Evolutionary conservation across 2,329 filamentous ascomycete species (phyloP), one percentile per base, ranked within the genome.

Genomic region (Karstenula rhodostoma): DNA sequence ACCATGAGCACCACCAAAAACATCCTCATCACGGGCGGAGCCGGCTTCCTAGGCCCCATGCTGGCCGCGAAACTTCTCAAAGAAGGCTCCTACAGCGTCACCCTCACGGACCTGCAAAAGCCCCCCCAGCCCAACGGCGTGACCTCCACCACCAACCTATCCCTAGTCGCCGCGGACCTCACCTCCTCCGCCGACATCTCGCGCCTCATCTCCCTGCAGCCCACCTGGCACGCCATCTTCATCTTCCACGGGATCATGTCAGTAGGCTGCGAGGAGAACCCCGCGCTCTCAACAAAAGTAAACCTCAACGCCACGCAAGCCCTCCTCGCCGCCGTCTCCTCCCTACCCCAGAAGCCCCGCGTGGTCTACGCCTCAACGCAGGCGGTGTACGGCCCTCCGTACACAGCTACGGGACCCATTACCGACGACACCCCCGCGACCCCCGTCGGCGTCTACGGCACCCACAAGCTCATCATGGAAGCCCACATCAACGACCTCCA

Each of bases 171-270:
- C 22, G 49, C 53, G 40, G 47, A 29, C 35, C 37, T 29, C 35
- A 60, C 23, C 40, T 13, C 19, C 84, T 85, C 59, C 13, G 47
- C 59, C 3, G 59, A 65, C 23, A 58, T 67, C 23, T 44, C n/a
- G 22, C n/a, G 22, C 19, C 49, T 52, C 33, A 23, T 29, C 49
- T 40, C 49, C 12, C 4, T 22, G 2, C 33, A 33, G 13, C 33
- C 49, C 1, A 4, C 33, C 33, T 52, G 49, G 33, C 49, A 68
- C 4, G 65, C 62, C 47, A 50, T 63, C 46, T 88, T 86, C 74
- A 76, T 87, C 67, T 86, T 89, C 77, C 86, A 89, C 74, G 86
- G 86, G 59, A 87, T 89, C 80, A 88, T 89, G 86, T 88, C 86
- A 0, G 84, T 84, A 3, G 85, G 85, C 7, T 85, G 85, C 9